These are phyloP conservation scores for Achlya hypogyna DNA, from an alignment of 352 stramenopile species.

Conservation along the genomic window DNA sequence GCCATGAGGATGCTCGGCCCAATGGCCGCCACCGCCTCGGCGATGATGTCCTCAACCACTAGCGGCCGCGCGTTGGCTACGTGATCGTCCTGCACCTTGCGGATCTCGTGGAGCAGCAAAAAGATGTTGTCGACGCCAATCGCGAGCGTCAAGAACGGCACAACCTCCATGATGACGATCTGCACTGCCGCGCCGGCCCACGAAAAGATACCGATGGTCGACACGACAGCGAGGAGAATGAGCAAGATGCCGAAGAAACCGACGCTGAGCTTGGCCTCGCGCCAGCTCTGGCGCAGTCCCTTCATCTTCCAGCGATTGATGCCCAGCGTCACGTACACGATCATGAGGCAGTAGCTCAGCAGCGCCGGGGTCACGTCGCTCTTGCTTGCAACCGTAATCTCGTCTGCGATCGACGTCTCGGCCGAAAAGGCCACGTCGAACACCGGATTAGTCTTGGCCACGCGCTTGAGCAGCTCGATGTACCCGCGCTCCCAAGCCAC, in stretches of 20 bases:
- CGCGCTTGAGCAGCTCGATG: conserved; percentile 47
- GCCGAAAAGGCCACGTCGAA: conserved; percentile 62
- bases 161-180: conserved; percentile 54
- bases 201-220: conserved; percentile 57
- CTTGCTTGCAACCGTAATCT: conserved; percentile 45
- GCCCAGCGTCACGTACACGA: conserved; percentile 57
- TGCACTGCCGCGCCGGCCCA: conserved; percentile 55
- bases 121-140: conserved; percentile 72
- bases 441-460: conserved; percentile 35
- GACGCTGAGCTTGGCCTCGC: conserved; percentile 46
- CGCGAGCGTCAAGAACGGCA: conserved; percentile 52
- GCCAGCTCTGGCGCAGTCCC: conserved; percentile 20
- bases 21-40: conserved; percentile 41
- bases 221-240: conserved; percentile 47
- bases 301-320: conserved; percentile 48
- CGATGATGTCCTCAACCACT: conserved; percentile 38
- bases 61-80: conserved; percentile 36
- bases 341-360: conserved; percentile 54
- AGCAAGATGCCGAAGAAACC: conserved; percentile 55
- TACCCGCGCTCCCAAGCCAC: conserved; percentile 60
- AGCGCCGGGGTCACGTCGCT: conserved; percentile 36
- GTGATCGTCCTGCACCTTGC: conserved; percentile 37
- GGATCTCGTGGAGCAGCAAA: conserved; percentile 47
- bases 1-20: conserved; percentile 52
- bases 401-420: conserved; percentile 45